phyloP scores from a whole-genome alignment of 345 rosid species.

The Melaleuca quinquenervia region DNA sequence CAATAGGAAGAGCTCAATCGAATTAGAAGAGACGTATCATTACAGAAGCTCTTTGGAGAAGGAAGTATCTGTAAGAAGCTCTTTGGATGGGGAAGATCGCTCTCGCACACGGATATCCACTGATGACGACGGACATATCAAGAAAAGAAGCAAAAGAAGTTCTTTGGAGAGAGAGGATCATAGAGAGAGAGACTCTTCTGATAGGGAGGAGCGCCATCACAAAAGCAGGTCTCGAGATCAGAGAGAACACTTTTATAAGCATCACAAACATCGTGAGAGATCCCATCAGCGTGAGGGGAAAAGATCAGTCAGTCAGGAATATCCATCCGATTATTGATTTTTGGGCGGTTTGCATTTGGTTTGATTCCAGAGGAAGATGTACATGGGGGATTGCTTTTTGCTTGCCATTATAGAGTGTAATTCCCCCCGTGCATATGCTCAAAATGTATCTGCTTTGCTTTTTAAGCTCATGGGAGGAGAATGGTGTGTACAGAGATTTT shows the following conservation, averaged over 20 bases:
- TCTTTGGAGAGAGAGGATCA: conserved; percentile 19
- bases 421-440: not conserved
- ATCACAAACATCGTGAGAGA: not conserved
- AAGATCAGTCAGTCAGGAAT: conserved; percentile 10
- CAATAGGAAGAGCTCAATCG: not conserved
- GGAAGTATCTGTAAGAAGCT: not conserved
- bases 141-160: conserved; percentile 7
- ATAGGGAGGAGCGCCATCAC: conserved; percentile 14
- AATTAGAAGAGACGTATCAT: not conserved
- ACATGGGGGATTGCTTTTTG: not conserved
- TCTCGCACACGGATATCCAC: conserved; percentile 16
- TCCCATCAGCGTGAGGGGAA: not conserved
- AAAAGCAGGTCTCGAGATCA: conserved; percentile 15
- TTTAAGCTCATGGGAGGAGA: not conserved
- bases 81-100: conserved; percentile 11
- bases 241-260: not conserved
- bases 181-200: conserved; percentile 4
- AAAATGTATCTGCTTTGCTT: not conserved
- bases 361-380: not conserved
- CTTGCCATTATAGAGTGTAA: not conserved
- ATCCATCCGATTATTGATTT: not conserved
- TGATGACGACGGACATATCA: not conserved
- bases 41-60: not conserved
- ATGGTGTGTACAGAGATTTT: not conserved
- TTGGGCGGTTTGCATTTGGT: not conserved